Evolutionary conservation across 257 asterid species (phyloP).

Genomic region (Sherardia arvensis): DNA sequence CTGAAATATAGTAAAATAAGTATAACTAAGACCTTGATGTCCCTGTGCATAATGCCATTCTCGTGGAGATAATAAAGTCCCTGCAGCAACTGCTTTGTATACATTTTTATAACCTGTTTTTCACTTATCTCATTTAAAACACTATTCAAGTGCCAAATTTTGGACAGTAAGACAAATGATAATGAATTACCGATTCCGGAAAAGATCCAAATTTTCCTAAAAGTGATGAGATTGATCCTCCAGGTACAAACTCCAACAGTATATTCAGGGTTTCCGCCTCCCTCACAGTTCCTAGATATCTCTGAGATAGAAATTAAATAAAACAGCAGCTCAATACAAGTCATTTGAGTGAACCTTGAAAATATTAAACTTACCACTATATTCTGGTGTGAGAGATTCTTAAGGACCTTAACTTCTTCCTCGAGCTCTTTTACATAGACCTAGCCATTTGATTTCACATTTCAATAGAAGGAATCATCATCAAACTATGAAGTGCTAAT

Average conservation of each 20-base stretch:
- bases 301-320: slow-evolving; percentile 13
- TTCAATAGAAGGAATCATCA: neutral
- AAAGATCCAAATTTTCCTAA: slow-evolving; percentile 31
- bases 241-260: slow-evolving; percentile 28
- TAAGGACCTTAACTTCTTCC: slow-evolving; percentile 29
- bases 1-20: neutral
- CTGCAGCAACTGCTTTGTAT: slow-evolving; percentile 27
- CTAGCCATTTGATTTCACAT: slow-evolving; percentile 9
- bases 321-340: neutral
- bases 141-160: neutral
- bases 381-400: slow-evolving; percentile 29
- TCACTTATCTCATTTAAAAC: neutral
- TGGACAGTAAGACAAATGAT: neutral
- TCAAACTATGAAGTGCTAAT: neutral
- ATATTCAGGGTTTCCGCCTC: slow-evolving; percentile 25
- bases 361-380: slow-evolving; percentile 24
- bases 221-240: slow-evolving; percentile 30
- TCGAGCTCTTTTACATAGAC: slow-evolving; percentile 26
- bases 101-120: slow-evolving; percentile 30
- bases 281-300: slow-evolving; percentile 28
- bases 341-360: neutral
- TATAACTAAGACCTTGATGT: slow-evolving; percentile 18
- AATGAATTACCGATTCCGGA: slow-evolving; percentile 23
- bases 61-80: slow-evolving; percentile 29
- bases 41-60: slow-evolving; percentile 33